Conservation (phyloP, 352 stramenopile genomes). For the Phytophthora ramorum region DNA sequence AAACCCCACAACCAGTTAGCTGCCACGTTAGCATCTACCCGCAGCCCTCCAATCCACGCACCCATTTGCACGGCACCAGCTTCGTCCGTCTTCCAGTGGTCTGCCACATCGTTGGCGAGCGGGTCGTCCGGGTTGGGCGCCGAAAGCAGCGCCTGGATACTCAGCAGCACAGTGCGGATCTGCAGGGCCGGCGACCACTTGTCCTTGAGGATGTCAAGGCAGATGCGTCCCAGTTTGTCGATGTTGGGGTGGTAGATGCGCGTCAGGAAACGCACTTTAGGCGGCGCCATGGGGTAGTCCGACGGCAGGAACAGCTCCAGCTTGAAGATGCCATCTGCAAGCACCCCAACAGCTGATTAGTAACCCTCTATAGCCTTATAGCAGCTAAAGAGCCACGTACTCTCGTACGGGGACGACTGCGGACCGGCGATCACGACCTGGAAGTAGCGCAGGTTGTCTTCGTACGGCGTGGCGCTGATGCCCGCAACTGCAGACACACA, state of each 20-base stretch:
- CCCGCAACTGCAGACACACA: conserved; percentile 82
- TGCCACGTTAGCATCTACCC: not conserved
- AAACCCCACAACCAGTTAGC: conserved; percentile 11
- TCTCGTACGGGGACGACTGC: conserved; percentile 95
- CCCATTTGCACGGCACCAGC: conserved; percentile 88
- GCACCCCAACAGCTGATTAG: not conserved
- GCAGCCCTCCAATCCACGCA: conserved; percentile 22
- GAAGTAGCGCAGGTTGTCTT: conserved; percentile 99
- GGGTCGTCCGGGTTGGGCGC: conserved; percentile 98
- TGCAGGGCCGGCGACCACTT: conserved; percentile 99
- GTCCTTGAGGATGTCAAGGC: conserved; percentile 99
- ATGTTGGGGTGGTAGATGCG: conserved; percentile 99
- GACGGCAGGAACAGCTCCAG: conserved; percentile 97
- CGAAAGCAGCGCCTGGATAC: conserved; percentile 96
- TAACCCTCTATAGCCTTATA: conserved; percentile 17
- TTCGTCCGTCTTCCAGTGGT: conserved; percentile 98
- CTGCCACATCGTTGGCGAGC: conserved; percentile 97
- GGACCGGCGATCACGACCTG: conserved; percentile 98
- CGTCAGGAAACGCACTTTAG: conserved; percentile 97
- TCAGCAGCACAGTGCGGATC: conserved; percentile 98
- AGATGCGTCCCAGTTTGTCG: conserved; percentile 98
- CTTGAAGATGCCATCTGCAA: conserved; percentile 92
- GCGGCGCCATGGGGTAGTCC: conserved; percentile 98
- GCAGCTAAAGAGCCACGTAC: conserved; percentile 47
- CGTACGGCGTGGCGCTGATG: conserved; percentile 97